phyloP scores from a whole-genome alignment of 73 alveolate species.

The Blepharisma japonicum region DNA sequence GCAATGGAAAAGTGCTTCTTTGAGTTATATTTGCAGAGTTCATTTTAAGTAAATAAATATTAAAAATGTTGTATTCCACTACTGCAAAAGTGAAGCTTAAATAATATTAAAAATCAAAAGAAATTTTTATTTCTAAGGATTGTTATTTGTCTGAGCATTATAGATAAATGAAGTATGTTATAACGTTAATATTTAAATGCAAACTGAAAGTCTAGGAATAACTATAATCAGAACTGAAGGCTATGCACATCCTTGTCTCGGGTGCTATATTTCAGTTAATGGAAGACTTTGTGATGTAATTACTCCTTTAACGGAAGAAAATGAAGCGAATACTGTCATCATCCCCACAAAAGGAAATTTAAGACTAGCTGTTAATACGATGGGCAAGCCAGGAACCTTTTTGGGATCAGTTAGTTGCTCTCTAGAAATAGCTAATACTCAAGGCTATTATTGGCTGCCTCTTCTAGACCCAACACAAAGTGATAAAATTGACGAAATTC shows the following conservation, averaged over 20 bases:
- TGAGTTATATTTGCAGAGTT: too few species aligned
- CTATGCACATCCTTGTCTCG: background rate
- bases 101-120: too few species aligned
- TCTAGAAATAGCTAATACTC: background rate
- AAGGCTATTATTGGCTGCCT: constrained; percentile 15
- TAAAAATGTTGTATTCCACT: too few species aligned
- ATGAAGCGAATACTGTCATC: background rate
- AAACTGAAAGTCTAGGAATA: too few species aligned
- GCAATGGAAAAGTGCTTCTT: too few species aligned
- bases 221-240: too few species aligned
- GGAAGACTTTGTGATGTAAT: constrained; percentile 20
- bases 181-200: too few species aligned
- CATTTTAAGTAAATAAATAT: too few species aligned
- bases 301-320: constrained; percentile 15
- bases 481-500: constrained; percentile 5
- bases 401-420: constrained; percentile 17
- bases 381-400: constrained; percentile 5
- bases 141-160: too few species aligned
- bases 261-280: constrained; percentile 8
- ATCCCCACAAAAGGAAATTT: constrained; percentile 1
- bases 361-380: constrained; percentile 1
- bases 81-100: too few species aligned
- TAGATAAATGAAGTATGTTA: too few species aligned
- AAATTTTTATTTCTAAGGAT: too few species aligned
- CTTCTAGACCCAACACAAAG: background rate